phyloP scores from a whole-genome alignment of 1,284 basidiomycete species.

The Ganoderma boninense region DNA sequence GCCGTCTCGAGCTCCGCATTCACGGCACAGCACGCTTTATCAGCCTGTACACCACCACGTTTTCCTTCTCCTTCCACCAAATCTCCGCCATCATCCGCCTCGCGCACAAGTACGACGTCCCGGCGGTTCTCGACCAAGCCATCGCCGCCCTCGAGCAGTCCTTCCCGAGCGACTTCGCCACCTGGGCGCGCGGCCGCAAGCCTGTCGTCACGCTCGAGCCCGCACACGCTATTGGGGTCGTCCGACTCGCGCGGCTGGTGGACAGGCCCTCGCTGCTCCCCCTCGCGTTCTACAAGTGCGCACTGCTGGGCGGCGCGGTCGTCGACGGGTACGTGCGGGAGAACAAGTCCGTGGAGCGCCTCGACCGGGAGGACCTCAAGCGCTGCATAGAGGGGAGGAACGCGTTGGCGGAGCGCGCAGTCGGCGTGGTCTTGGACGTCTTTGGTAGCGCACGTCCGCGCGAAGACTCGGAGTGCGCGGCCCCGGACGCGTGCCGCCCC shows the following conservation, averaged over 20 bases:
- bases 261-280: conserved; percentile 11
- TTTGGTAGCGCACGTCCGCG: neutral
- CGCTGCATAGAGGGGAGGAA: conserved; percentile 4
- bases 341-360: conserved; percentile 9
- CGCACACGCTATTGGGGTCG: conserved; percentile 13
- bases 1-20: neutral
- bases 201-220: too few species aligned
- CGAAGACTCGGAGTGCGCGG: too few species aligned
- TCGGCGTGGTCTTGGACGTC: neutral
- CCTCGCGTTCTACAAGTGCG: conserved; percentile 14
- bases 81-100: too few species aligned
- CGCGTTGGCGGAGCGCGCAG: neutral
- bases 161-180: neutral
- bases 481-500: too few species aligned
- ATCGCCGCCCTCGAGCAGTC: neutral
- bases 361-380: conserved; percentile 7
- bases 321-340: conserved; percentile 3
- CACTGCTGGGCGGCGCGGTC: conserved; percentile 4
- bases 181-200: neutral
- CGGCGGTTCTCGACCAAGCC: neutral
- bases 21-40: neutral
- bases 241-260: conserved; percentile 15
- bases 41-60: neutral
- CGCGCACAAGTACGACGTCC: neutral
- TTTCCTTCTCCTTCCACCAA: neutral